These are phyloP conservation scores for Cucurbita moschata DNA, from an alignment of 306 rosid genomes.

Conservation along the genomic window DNA sequence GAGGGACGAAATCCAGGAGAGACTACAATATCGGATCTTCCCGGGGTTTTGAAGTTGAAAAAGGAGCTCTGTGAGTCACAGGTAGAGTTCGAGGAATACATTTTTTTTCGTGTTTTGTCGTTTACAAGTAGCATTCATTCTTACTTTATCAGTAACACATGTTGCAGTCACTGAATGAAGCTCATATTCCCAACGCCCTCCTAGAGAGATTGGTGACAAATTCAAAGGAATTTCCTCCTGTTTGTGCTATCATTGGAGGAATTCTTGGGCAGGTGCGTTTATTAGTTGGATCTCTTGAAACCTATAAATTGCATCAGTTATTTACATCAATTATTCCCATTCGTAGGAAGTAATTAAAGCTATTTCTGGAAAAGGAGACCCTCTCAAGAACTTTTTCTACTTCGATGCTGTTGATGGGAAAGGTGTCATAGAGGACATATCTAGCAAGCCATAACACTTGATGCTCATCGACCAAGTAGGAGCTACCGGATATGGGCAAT, in stretches of 20 bases:
- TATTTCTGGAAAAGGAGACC: conserved; percentile 83
- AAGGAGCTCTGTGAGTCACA: conserved; percentile 60
- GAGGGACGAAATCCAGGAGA: conserved; percentile 56
- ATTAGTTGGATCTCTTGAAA: background rate
- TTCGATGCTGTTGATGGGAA: conserved; percentile 81
- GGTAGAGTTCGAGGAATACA: conserved; percentile 21
- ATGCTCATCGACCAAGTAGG: background rate
- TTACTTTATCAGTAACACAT: conserved; percentile 2
- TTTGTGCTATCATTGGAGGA: conserved; percentile 84
- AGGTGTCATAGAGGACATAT: conserved; percentile 69
- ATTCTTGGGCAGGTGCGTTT: conserved; percentile 84
- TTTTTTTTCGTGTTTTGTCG: background rate
- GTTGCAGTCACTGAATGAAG: conserved; percentile 59
- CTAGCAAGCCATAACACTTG: conserved; percentile 10
- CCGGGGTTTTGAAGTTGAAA: conserved; percentile 51
- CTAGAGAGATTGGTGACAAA: conserved; percentile 55
- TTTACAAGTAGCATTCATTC: conserved; percentile 4
- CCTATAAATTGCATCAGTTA: background rate
- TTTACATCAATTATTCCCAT: background rate
- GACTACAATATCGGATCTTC: conserved; percentile 50
- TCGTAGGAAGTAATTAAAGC: conserved; percentile 89
- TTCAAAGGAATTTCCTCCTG: conserved; percentile 77
- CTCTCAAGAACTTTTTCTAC: conserved; percentile 68
- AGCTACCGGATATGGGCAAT: background rate
- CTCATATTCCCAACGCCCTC: conserved; percentile 50